Percentiles rank a stretch among this genome's conserved stretches.
Evolutionary conservation across 208 protist genomes (phyloP).

Genomic region (Histomonas meleagridis): DNA sequence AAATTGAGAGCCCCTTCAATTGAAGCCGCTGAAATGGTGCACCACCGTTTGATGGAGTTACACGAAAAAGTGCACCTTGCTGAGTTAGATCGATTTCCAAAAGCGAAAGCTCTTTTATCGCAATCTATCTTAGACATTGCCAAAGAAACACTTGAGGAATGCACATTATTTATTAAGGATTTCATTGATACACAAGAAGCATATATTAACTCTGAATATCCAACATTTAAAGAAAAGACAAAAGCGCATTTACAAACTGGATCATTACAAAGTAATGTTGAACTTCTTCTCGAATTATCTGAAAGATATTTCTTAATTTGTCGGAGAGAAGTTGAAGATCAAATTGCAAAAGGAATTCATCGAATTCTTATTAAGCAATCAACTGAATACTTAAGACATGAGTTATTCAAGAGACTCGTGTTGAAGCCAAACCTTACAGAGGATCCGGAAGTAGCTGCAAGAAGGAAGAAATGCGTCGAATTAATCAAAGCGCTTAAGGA

Average conservation of each 20-base stretch:
- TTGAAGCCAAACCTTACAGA: constrained; percentile 43
- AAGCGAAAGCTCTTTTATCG: not conserved
- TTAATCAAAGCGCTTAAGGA: constrained; percentile 47
- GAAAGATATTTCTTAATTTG: not conserved
- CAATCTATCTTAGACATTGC: not conserved
- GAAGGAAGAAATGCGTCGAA: constrained; percentile 44
- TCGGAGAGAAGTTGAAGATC: not conserved
- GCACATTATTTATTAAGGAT: not conserved
- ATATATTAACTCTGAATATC: not conserved
- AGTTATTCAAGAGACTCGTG: constrained; percentile 33
- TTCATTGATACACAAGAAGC: not conserved
- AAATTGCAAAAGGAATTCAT: not conserved
- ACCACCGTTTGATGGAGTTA: constrained; percentile 3
- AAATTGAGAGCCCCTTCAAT: not conserved
- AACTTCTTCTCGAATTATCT: not conserved
- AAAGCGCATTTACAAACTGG: not conserved
- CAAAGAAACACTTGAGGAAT: not conserved
- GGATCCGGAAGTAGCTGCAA: constrained; percentile 49
- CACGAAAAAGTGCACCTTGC: not conserved
- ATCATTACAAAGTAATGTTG: not conserved
- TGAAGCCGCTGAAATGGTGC: constrained; percentile 26
- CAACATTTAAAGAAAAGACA: not conserved
- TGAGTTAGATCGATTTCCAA: constrained; percentile 28
- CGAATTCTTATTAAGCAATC: constrained; percentile 21
- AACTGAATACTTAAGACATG: not conserved